Evolutionary conservation across 2,329 filamentous ascomycete genomes (phyloP).

Genomic region (Emmonsiellopsis sp.): DNA sequence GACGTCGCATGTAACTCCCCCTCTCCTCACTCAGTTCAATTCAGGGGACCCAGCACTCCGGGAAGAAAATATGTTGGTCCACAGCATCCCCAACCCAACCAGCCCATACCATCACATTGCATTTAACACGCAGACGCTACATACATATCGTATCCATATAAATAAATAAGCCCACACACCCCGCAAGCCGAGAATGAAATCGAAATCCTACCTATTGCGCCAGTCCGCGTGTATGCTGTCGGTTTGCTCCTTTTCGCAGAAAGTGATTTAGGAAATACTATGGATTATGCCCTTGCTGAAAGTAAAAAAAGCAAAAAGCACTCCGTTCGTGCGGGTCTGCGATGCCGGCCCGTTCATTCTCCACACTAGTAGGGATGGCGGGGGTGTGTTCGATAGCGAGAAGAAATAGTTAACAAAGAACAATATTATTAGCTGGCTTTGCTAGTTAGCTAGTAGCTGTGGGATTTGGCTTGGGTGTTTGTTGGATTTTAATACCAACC

Average conservation of each 20-base stretch:
- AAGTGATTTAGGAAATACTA: neutral
- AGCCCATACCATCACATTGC: neutral
- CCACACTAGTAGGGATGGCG: neutral
- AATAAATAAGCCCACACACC: too few relatives aligned
- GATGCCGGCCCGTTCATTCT: neutral
- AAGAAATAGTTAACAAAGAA: too few relatives aligned
- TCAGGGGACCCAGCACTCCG: too few relatives aligned
- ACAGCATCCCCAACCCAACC: neutral
- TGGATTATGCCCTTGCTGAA: too few relatives aligned
- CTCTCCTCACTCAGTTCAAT: too few relatives aligned
- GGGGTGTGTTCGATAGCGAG: neutral
- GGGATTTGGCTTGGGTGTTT: neutral
- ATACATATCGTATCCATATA: too few relatives aligned
- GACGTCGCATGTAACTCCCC: neutral
- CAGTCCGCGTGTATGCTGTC: neutral
- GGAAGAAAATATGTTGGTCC: too few relatives aligned
- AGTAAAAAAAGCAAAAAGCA: too few relatives aligned
- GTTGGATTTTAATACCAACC: conserved; percentile 1
- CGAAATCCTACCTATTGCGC: neutral
- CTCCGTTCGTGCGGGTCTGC: too few relatives aligned
- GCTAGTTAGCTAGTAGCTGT: neutral
- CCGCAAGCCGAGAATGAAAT: neutral
- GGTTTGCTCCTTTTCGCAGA: neutral
- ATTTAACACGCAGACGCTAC: neutral
- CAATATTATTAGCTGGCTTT: neutral